Percentiles rank a stretch among this genome's conserved stretches.
Conservation (phyloP, 352 stramenopile species). For the Pythium utonaiense region DNA sequence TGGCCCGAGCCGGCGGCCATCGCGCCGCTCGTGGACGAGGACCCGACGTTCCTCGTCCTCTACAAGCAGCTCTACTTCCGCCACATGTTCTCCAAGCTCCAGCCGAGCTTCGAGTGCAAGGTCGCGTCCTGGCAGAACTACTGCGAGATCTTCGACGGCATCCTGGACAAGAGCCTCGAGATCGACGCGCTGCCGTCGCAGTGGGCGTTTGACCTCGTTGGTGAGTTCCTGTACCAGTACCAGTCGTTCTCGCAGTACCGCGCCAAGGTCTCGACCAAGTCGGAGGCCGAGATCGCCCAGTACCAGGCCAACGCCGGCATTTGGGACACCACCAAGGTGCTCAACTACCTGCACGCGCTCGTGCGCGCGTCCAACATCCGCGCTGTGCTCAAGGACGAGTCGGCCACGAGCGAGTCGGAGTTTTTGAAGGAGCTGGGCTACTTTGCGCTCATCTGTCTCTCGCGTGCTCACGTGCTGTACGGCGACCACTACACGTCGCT, state of each 20-base stretch:
- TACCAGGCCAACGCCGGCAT: conserved; percentile 86
- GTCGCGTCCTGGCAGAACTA: conserved; percentile 93
- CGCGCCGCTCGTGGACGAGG: conserved; percentile 78
- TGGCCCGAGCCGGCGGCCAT: conserved; percentile 91
- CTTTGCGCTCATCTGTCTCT: conserved; percentile 94
- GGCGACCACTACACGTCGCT: conserved; percentile 96
- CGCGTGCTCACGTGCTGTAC: conserved; percentile 94
- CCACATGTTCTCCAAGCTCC: conserved; percentile 92
- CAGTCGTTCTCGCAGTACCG: conserved; percentile 98
- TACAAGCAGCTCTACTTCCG: conserved; percentile 97
- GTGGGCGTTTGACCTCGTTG: conserved; percentile 98
- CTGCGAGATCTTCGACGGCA: conserved; percentile 91
- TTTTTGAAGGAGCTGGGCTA: conserved; percentile 92
- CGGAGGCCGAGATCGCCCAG: conserved; percentile 48
- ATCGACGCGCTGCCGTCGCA: conserved; percentile 89
- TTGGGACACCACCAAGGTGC: conserved; percentile 95
- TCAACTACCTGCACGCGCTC: conserved; percentile 94
- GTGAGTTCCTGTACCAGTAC: conserved; percentile 99
- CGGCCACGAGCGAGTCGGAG: conserved; percentile 36
- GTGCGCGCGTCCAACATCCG: conserved; percentile 91
- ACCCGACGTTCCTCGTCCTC: conserved; percentile 92
- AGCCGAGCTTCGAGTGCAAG: conserved; percentile 88
- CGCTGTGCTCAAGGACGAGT: conserved; percentile 64
- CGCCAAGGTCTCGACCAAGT: conserved; percentile 72
- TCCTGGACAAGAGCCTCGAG: conserved; percentile 84